These are phyloP conservation scores for Rubroboletus satanas DNA, from an alignment of 768 basidiomycete species.

Conservation along the genomic window DNA sequence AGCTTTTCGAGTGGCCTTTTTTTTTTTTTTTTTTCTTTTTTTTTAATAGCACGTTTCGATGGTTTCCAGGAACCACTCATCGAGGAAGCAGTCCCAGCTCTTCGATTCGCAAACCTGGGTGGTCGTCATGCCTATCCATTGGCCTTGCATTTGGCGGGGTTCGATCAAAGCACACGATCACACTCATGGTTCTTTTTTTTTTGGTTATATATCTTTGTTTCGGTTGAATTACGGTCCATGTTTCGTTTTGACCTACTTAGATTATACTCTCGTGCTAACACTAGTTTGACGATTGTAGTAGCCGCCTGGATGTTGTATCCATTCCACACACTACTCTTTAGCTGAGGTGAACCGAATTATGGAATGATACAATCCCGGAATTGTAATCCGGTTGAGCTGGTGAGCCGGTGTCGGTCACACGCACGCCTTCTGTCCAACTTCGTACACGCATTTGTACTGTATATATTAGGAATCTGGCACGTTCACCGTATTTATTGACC, in stretches of 20 bases:
- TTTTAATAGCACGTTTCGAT: conserved; percentile 11
- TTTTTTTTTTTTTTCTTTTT: not conserved
- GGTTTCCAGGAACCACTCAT: conserved; percentile 18
- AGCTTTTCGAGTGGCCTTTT: not conserved
- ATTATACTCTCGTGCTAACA: not conserved
- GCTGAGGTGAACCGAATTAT: not conserved
- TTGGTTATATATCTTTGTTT: not conserved
- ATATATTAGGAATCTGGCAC: not conserved
- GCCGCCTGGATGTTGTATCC: not conserved
- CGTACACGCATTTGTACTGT: not conserved
- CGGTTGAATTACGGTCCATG: not conserved
- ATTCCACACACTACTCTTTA: not conserved
- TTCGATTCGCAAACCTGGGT: not conserved
- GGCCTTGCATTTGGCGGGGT: not conserved
- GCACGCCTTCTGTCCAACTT: not conserved
- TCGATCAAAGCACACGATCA: conserved; percentile 3
- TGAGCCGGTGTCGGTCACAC: not conserved
- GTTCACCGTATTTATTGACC: not conserved
- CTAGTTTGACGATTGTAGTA: conserved; percentile 2
- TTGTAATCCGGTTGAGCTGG: not conserved
- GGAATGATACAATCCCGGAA: not conserved
- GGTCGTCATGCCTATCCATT: not conserved
- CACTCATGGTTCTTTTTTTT: not conserved
- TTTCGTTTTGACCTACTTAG: not conserved
- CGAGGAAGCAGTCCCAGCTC: not conserved